Evolutionary conservation across 73 alveolate genomes (phyloP).

Genomic region (Paraurostyla sp.): DNA sequence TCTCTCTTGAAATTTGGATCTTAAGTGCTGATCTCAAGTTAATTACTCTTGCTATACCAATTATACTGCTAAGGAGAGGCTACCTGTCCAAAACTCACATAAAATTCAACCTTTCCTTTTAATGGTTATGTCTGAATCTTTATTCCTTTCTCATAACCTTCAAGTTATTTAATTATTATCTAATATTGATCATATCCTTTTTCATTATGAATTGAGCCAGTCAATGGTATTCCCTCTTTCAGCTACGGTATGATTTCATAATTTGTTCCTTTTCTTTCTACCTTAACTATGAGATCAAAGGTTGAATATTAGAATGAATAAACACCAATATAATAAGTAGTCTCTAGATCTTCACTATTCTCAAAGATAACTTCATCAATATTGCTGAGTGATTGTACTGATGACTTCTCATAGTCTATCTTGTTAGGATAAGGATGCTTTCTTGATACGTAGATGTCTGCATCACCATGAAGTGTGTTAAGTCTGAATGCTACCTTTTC

Average conservation of each 20-base stretch:
- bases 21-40: background rate
- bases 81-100: conserved; percentile 9
- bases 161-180: background rate
- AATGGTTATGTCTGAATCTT: background rate
- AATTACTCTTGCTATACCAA: background rate
- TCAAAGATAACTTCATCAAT: background rate
- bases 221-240: conserved; percentile 10
- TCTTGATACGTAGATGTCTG: conserved; percentile 12
- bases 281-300: background rate
- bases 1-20: conserved; percentile 26
- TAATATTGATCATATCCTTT: background rate
- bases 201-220: conserved; percentile 20
- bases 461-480: conserved; percentile 53
- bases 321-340: conserved; percentile 1
- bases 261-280: conserved; percentile 1
- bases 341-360: background rate
- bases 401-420: conserved; percentile 17
- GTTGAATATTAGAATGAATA: conserved; percentile 32
- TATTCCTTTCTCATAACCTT: conserved; percentile 20
- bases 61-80: background rate
- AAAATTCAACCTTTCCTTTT: conserved; percentile 4
- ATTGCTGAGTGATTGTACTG: background rate
- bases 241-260: background rate
- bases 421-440: background rate
- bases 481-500: conserved; percentile 1